Percentiles rank a stretch among this genome's conserved stretches.
Evolutionary conservation across 2,329 filamentous ascomycete species (phyloP).

Genomic region (Bertia moriformis): DNA sequence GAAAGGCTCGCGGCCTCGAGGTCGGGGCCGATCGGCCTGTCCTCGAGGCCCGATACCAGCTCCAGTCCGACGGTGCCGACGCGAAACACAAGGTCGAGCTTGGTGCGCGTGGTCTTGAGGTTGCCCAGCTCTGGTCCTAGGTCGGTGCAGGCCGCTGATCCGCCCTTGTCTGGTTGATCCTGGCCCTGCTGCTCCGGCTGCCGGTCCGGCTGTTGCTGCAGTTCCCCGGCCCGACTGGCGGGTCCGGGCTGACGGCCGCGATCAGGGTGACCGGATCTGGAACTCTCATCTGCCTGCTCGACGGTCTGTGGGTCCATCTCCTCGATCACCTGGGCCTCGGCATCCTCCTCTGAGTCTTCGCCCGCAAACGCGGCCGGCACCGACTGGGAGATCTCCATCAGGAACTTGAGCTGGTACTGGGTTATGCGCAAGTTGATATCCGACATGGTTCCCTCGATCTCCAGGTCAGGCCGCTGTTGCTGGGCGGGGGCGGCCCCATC

Average conservation of each 20-base stretch:
- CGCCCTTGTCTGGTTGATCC: slow-evolving; percentile 21
- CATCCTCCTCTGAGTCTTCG: slow-evolving; percentile 55
- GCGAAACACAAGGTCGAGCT: slow-evolving; percentile 81
- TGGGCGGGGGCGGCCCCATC: slow-evolving; percentile 55
- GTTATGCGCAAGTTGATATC: slow-evolving; percentile 82
- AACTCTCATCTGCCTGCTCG: slow-evolving; percentile 24
- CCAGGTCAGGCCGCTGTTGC: slow-evolving; percentile 78
- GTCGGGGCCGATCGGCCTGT: slow-evolving; percentile 59
- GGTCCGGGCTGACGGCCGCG: no score
- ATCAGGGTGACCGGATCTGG: slow-evolving; percentile 7
- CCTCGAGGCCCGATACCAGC: slow-evolving; percentile 62
- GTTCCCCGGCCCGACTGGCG: no score
- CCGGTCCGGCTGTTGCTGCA: no score
- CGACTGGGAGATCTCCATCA: slow-evolving; percentile 73
- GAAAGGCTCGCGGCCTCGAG: slow-evolving; percentile 71
- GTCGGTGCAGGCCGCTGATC: slow-evolving; percentile 33
- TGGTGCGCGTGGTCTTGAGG: slow-evolving; percentile 67
- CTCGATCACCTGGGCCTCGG: slow-evolving; percentile 47
- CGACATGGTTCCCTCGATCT: slow-evolving; percentile 82
- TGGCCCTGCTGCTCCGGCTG: slow-evolving; percentile 17
- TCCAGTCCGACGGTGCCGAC: slow-evolving; percentile 79
- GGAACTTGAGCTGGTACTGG: slow-evolving; percentile 77
- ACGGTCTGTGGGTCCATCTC: slow-evolving; percentile 50
- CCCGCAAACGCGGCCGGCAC: slow-evolving; percentile 77
- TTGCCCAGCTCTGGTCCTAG: slow-evolving; percentile 58